A percentile compares a stretch with the other conserved stretches of the same genome.
These are phyloP conservation scores for Sphaerulina vaccinii DNA, from an alignment of 2,329 filamentous ascomycete species.

Conservation along the genomic window DNA sequence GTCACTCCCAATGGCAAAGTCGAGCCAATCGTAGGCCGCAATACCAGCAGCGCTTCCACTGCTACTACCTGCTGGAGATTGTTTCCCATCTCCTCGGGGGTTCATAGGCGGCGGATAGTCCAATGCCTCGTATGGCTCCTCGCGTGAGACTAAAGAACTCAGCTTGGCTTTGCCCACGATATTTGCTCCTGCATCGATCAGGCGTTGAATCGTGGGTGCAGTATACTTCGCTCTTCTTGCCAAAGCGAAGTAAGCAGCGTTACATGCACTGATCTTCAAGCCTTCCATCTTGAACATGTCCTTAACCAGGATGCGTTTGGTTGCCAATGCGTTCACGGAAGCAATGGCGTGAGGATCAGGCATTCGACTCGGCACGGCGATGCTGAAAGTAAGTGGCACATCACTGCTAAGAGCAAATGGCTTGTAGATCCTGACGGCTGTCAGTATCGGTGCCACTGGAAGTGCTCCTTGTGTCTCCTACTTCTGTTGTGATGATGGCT, in stretches of 20 bases:
- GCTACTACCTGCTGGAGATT: constrained; percentile 41
- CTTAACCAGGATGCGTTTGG: constrained; percentile 28
- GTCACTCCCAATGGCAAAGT: constrained; percentile 31
- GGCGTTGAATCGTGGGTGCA: constrained; percentile 42
- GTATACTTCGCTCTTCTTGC: constrained; percentile 42
- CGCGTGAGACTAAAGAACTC: constrained; percentile 18
- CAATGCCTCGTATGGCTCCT: constrained; percentile 33
- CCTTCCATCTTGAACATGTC: constrained; percentile 29
- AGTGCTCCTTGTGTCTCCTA: background rate
- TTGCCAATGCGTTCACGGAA: background rate
- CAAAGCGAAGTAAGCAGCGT: constrained; percentile 16
- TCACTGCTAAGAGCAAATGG: background rate
- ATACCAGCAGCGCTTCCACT: constrained; percentile 43
- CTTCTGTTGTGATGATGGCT: background rate
- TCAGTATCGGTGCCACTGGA: background rate
- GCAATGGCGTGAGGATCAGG: background rate
- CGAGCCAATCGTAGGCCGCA: constrained; percentile 42
- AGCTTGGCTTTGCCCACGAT: constrained; percentile 46
- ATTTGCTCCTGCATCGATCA: constrained; percentile 59
- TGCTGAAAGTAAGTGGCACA: background rate
- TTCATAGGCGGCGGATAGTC: constrained; percentile 45
- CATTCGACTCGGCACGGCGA: background rate
- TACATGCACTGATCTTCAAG: constrained; percentile 20
- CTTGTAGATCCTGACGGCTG: background rate
- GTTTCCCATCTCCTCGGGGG: constrained; percentile 50